These are phyloP conservation scores for Cronartium quercuum DNA, from an alignment of 1,284 basidiomycete genomes.

Conservation along the genomic window DNA sequence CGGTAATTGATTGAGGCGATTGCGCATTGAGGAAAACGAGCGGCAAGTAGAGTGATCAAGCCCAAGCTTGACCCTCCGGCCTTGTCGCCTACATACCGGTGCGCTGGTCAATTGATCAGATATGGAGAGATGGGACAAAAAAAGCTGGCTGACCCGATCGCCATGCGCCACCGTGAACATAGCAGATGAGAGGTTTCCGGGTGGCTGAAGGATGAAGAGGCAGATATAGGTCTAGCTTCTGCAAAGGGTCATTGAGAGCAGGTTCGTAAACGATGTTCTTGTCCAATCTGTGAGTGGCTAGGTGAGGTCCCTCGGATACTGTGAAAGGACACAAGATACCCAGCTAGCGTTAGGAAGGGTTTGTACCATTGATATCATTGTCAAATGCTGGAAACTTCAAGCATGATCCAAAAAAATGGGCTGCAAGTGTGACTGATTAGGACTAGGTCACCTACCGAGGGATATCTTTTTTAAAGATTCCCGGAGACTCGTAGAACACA, in stretches of 20 bases:
- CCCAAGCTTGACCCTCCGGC: constrained; percentile 3
- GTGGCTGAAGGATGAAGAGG: not conserved
- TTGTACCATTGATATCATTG: too few relatives aligned
- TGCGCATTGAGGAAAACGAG: not conserved
- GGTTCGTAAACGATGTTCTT: not conserved
- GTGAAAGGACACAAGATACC: too few relatives aligned
- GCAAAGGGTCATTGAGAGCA: not conserved
- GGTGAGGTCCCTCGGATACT: too few relatives aligned
- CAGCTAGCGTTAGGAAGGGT: too few relatives aligned
- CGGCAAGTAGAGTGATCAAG: constrained; percentile 11
- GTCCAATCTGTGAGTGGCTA: not conserved
- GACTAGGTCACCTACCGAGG: too few relatives aligned
- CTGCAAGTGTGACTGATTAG: too few relatives aligned
- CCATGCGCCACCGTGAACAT: constrained; percentile 39
- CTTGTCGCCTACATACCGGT: constrained; percentile 34
- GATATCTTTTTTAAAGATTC: too few relatives aligned
- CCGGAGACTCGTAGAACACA: too few relatives aligned
- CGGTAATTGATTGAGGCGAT: constrained; percentile 37
- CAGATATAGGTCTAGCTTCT: not conserved
- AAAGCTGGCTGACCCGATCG: constrained; percentile 18
- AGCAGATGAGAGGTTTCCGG: constrained; percentile 8
- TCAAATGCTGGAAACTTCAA: too few relatives aligned
- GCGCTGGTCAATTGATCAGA: too few relatives aligned
- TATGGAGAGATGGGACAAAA: not conserved
- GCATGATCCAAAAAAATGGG: too few relatives aligned